phyloP scores from a whole-genome alignment of 805 yeast genomes.

The Dipodascopsis uninucleata region DNA sequence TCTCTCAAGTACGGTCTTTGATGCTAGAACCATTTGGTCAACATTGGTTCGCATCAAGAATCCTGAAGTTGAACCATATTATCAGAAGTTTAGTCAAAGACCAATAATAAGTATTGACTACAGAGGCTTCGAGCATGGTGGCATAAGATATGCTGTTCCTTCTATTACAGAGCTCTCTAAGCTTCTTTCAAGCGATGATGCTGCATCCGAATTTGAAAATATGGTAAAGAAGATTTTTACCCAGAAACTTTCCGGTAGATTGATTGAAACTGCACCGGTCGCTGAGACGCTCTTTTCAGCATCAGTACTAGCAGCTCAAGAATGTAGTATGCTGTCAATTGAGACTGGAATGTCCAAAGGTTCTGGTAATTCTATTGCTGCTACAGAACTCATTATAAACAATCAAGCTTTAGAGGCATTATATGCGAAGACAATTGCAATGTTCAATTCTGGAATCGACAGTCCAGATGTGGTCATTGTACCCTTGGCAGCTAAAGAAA shows the following conservation, averaged over 20 bases:
- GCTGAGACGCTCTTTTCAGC: slow-evolving; percentile 5
- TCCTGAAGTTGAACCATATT: slow-evolving; percentile 2
- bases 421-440: slow-evolving; percentile 5
- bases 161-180: neutral
- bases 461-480: slow-evolving; percentile 22
- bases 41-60: slow-evolving; percentile 18
- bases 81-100: slow-evolving; percentile 20
- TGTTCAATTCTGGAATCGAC: slow-evolving; percentile 20
- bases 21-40: slow-evolving; percentile 28
- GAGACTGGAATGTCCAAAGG: slow-evolving; percentile 6
- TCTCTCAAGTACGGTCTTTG: slow-evolving; percentile 20
- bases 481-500: neutral
- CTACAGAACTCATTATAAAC: slow-evolving; percentile 16
- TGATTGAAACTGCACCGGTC: neutral
- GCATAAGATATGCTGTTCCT: slow-evolving; percentile 17
- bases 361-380: slow-evolving; percentile 1
- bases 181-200: neutral
- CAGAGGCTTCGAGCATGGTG: slow-evolving; percentile 23
- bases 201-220: neutral
- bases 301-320: slow-evolving; percentile 5
- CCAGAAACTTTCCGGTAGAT: neutral
- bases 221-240: slow-evolving; percentile 2
- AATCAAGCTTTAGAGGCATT: slow-evolving; percentile 12
- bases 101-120: slow-evolving; percentile 24
- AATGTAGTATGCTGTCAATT: slow-evolving; percentile 12